phyloP scores from a whole-genome alignment of 2,329 filamentous ascomycete genomes.

The Phialemoniopsis sp. region DNA sequence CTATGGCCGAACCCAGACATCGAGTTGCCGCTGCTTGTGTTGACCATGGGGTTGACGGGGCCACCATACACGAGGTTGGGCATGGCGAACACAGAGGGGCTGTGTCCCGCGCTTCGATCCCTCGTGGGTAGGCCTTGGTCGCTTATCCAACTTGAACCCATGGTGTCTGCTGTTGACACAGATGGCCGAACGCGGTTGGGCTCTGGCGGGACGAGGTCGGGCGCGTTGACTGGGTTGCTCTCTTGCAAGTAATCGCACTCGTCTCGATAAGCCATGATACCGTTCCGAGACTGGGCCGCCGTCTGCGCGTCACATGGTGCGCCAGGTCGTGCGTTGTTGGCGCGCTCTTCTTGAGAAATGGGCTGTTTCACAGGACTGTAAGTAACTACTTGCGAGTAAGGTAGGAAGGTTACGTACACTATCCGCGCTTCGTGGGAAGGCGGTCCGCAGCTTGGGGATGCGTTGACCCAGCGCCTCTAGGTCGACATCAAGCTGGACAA shows the following conservation, averaged over 20 bases:
- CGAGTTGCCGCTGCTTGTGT: neutral
- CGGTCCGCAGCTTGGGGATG: conserved; percentile 52
- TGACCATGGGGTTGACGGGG: conserved; percentile 3
- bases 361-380: neutral
- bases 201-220: conserved; percentile 23
- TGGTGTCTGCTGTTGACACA: conserved; percentile 6
- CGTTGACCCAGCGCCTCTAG: conserved; percentile 68
- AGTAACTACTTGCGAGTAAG: neutral
- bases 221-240: conserved; percentile 30
- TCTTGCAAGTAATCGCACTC: conserved; percentile 40
- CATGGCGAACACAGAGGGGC: conserved; percentile 8
- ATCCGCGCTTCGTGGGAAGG: conserved; percentile 49
- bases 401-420: conserved; percentile 34
- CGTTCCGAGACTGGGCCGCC: conserved; percentile 19
- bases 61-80: conserved; percentile 5
- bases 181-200: too few species aligned
- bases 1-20: conserved; percentile 30
- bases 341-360: conserved; percentile 9
- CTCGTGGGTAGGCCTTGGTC: conserved; percentile 31
- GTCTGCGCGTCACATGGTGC: conserved; percentile 2
- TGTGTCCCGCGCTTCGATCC: conserved; percentile 14
- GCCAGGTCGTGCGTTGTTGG: conserved; percentile 4
- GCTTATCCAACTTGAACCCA: conserved; percentile 27
- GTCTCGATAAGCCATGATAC: conserved; percentile 39
- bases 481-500: conserved; percentile 90